phyloP scores from a whole-genome alignment of 2,329 filamentous ascomycete genomes.

The Ophiostoma ips region DNA sequence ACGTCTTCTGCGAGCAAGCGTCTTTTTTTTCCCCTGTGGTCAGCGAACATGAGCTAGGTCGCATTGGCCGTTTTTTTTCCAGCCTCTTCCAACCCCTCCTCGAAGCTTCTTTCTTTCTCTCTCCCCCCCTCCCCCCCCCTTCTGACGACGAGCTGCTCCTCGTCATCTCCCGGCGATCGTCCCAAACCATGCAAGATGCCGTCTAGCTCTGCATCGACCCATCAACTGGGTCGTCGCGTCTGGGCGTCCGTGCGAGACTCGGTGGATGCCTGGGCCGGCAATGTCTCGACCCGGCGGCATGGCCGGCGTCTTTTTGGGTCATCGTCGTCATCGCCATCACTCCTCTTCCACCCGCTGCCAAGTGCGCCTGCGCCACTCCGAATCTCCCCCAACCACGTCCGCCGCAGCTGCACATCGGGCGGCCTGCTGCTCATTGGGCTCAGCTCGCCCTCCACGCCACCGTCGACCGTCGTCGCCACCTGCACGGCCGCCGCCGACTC shows the following conservation, averaged over 20 bases:
- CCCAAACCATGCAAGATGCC: constrained; percentile 18
- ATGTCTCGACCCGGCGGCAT: constrained; percentile 8
- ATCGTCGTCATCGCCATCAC: constrained; percentile 7
- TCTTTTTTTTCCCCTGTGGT: not conserved
- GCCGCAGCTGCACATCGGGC: constrained; percentile 39
- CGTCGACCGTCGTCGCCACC: constrained; percentile 25
- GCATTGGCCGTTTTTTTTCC: not conserved
- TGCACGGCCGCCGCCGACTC: constrained; percentile 27
- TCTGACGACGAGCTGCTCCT: not conserved
- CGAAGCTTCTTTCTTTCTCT: not conserved
- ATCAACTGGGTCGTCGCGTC: constrained; percentile 22
- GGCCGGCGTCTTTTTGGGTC: constrained; percentile 9
- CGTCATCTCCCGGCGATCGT: not conserved
- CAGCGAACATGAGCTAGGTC: not conserved
- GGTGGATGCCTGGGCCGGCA: constrained; percentile 14
- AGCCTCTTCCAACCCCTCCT: not conserved
- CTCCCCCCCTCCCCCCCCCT: too few relatives aligned
- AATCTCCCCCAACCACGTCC: constrained; percentile 26
- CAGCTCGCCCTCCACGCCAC: constrained; percentile 25
- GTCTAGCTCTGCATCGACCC: constrained; percentile 21
- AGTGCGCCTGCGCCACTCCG: constrained; percentile 9
- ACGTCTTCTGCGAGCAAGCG: not conserved
- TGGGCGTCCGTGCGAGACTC: constrained; percentile 21
- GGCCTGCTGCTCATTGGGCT: constrained; percentile 38
- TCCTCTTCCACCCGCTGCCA: not conserved